phyloP scores from a whole-genome alignment of 129 eudicot species.

The Tanacetum coccineum region DNA sequence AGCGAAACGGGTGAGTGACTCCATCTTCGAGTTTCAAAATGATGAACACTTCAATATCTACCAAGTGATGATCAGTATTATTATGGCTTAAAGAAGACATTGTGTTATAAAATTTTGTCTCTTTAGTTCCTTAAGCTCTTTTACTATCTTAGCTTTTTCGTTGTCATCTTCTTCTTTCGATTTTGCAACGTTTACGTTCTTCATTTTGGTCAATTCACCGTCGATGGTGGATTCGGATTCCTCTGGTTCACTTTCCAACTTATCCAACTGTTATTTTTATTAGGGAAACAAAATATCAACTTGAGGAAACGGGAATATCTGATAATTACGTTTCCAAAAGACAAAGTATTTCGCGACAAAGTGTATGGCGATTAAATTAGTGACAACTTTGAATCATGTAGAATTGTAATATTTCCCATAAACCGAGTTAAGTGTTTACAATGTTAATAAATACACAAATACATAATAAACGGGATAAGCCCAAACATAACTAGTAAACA shows the following conservation, averaged over 20 bases:
- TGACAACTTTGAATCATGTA: too few relatives aligned
- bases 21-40: constrained; percentile 60
- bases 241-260: constrained; percentile 20
- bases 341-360: too few relatives aligned
- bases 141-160: constrained; percentile 33
- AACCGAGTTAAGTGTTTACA: too few relatives aligned
- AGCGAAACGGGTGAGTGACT: constrained; percentile 54
- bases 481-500: too few relatives aligned
- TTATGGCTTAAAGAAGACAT: constrained; percentile 61
- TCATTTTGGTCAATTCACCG: not conserved
- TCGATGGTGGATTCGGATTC: not conserved
- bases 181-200: not conserved
- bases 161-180: not conserved
- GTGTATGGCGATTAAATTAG: too few relatives aligned
- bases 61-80: constrained; percentile 64
- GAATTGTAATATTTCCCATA: too few relatives aligned
- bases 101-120: constrained; percentile 72
- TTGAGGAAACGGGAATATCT: too few relatives aligned
- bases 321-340: too few relatives aligned
- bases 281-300: not conserved
- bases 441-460: too few relatives aligned
- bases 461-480: too few relatives aligned
- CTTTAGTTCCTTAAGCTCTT: constrained; percentile 52
- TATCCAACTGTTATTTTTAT: constrained; percentile 34
- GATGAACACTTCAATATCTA: constrained; percentile 77